Base-by-base conservation (phyloP, 352 stramenopile species). In the Elongisporangium senticosum region DNA sequence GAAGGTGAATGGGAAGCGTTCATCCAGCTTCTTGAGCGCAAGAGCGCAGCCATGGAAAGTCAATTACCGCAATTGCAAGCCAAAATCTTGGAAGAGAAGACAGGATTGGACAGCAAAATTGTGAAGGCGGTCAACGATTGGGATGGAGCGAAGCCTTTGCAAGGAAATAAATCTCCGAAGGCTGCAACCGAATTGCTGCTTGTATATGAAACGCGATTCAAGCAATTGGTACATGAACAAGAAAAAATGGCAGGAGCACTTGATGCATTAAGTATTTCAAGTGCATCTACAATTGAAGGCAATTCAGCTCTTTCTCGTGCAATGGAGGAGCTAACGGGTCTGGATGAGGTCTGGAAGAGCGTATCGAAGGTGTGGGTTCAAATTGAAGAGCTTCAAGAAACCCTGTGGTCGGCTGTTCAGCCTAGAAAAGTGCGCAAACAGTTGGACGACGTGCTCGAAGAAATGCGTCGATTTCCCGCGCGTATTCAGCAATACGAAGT, bases 401-500 rank as follows among this genome's bases (percentile, higher is more conserved):
- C 86, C 5, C 68, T 94, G 4, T 99, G 96, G 96, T 93, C 91
- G 51, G 94, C 85, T 17, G 85, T 97, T 7, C 93, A 98, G 53
- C 91, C 96, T 50, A 86, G 97, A 14, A 99, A 98, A 62, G 78
- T 99, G 53, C 89, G 95, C 5, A 97, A 98, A 69, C 81, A 96
- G 50, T 70, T 99, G 21, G 96, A 99, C 59, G 92, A 98, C 58
- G 74, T 99, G n/a, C 75, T 99, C 37, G 95, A 98, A 55, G 88
- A 98, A 61, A 90, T 99, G 72, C 89, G 97, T 23, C 93, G 87
- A 26, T 90, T 99, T 49, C 96, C 97, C 33, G 95, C 97, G 60
- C 83, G 92, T 26, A 96, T 99, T 26, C 95, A 98, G 52, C 97
- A 99, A 74, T 99, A 99, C 64, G 96, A 98, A 83, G 94, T 95